Conservation (phyloP, 163 green algal genomes). For the Scenedesmus sp. region DNA sequence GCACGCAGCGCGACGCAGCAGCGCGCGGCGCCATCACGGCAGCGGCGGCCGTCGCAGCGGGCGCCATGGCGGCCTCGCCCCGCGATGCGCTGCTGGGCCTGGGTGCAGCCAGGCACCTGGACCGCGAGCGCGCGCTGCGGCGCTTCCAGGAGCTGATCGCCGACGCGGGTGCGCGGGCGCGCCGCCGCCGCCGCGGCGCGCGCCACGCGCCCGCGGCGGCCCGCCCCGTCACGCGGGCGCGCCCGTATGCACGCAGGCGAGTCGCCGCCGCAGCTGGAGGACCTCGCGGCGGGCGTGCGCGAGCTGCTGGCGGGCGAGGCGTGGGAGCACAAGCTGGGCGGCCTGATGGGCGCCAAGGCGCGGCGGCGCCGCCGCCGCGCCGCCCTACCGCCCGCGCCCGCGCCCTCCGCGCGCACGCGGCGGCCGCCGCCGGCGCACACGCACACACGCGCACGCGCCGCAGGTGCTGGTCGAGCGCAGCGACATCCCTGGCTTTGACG, state of each 20-base stretch:
- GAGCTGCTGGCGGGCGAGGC: conserved; percentile 11
- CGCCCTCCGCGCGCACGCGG: not conserved
- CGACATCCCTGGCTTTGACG: conserved; percentile 23
- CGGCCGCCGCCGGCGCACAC: conserved; percentile 17
- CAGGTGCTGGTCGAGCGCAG: conserved; percentile 42
- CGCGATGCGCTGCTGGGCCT: not conserved
- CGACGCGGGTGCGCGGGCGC: no score
- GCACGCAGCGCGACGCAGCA: no score
- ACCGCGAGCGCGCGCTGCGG: conserved; percentile 30
- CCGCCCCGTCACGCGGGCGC: no score
- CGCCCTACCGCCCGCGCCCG: no score
- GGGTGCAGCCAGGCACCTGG: conserved; percentile 28
- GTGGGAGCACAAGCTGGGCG: conserved; percentile 59
- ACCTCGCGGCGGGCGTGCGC: conserved; percentile 26
- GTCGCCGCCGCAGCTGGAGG: no score
- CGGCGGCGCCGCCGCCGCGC: not conserved
- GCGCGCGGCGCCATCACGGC: no score
- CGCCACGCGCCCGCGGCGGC: no score
- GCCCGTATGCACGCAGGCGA: no score
- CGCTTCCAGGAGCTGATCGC: conserved; percentile 9
- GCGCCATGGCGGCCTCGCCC: not conserved
- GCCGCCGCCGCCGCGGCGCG: no score
- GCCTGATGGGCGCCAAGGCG: conserved; percentile 51
- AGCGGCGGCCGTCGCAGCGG: no score
- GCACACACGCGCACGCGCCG: no score